These are phyloP conservation scores for Thelonectria blattea DNA, from an alignment of 2,329 filamentous ascomycete species.

Conservation along the genomic window DNA sequence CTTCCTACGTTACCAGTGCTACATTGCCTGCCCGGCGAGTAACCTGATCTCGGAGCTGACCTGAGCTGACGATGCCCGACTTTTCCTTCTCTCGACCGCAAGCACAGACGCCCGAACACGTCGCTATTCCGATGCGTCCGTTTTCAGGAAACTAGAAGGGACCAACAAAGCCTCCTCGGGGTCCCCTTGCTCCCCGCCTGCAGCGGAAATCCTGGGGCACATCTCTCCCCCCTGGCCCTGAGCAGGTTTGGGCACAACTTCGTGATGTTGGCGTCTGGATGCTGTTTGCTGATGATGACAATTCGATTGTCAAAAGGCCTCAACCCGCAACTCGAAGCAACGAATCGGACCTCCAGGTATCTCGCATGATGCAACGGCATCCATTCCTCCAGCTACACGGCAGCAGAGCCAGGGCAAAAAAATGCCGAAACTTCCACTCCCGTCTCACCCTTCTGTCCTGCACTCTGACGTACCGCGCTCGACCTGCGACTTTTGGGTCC, in stretches of 20 bases:
- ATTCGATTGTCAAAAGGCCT: neutral
- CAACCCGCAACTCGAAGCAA: neutral
- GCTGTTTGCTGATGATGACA: neutral
- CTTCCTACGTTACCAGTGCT: neutral
- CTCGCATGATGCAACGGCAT: too few species aligned
- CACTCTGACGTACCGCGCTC: slow-evolving; percentile 7
- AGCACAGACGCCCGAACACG: slow-evolving; percentile 12
- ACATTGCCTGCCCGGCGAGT: neutral
- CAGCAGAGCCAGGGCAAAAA: neutral
- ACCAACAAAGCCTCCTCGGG: slow-evolving; percentile 7
- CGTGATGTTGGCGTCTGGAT: neutral
- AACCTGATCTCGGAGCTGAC: slow-evolving; percentile 3
- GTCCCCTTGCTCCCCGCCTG: slow-evolving; percentile 11
- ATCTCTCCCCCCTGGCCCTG: slow-evolving; percentile 9
- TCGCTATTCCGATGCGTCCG: slow-evolving; percentile 22
- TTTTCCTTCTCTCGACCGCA: neutral
- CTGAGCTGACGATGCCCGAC: slow-evolving; percentile 11
- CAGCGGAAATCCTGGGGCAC: slow-evolving; percentile 36
- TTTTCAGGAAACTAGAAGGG: neutral
- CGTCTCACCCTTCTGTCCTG: slow-evolving; percentile 3
- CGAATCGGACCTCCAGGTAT: neutral
- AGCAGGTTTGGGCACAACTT: neutral
- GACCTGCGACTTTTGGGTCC: neutral
- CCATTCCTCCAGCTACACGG: neutral
- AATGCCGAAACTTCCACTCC: neutral